Evolutionary conservation across 352 stramenopile species (phyloP), one percentile per base, ranked within the genome.

Genomic region (Aphanomyces invadans): DNA sequence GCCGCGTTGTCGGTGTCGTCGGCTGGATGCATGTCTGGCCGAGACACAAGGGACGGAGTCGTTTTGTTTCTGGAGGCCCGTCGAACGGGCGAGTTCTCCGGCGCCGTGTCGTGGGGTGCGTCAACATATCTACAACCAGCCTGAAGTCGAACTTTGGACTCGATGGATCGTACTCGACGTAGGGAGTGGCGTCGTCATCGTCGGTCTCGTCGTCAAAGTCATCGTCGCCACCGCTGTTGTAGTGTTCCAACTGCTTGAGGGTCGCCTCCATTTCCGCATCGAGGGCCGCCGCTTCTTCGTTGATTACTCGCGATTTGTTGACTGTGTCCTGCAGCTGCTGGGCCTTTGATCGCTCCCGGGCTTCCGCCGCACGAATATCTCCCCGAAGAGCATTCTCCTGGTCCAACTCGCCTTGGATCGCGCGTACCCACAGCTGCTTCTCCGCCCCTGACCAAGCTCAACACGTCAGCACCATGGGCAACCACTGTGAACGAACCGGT

Each of bases 1-100:
- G 29, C n/a, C n/a, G n/a, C n/a, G n/a, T n/a, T 19, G 32, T 49
- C 65, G 32, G 79, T 80, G 46, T 10, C 25, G 3, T 71, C 60
- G 3, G 57, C 61, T 15, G 57, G 19, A 9, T 49, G 25, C 19
- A 32, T 39, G 23, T 71, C 17, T 15, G 29, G 36, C 36, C 7
- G 15, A 42, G 36, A 42, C 36, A 15, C 36, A 7, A 15, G 1
- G n/a, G 4, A 7, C 5, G 28, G 21, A 17, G 32, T 39, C 49
- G 29, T 5, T 57, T 57, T 67, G 60, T 57, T 67, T 33, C 57
- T 67, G 64, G 49, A 62, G 2, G 49, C 44, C 28, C 76, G 74
- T n/a, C 81, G 71, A 74, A 89, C 87, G 0, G 82, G 80, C 10
- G 80, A 91, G 55, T 79, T 86, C 59, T 91, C 83, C 0, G 83